Base-by-base conservation (phyloP, 2,329 filamentous ascomycete species). In the Ramularia endophylla region DNA sequence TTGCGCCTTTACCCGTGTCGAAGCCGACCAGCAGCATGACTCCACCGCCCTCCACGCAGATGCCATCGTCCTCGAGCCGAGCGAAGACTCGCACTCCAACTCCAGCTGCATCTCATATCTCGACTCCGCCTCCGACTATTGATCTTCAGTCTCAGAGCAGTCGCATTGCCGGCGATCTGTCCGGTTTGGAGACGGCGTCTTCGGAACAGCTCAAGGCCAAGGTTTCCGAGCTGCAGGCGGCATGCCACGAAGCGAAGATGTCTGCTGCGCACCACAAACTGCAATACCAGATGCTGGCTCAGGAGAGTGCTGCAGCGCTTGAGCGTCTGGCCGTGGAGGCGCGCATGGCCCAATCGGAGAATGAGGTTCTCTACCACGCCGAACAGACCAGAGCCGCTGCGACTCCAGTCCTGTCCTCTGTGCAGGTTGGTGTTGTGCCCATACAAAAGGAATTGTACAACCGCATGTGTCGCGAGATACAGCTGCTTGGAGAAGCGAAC, bases 311-410 rank as follows among this genome's bases (percentile, higher is more conserved):
- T 36, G 87, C 94, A 53, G 83, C 88, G 20, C 78, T 87, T 8
- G 89, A 94, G 64, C 81, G 88, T 18, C 87, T 90, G 52, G 84
- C 82, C 27, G 89, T 95, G 4, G 90, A 95, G 64, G 85, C 94
- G 55, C 85, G 92, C 51, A 89, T 95, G 78, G 84, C 83, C n/a
- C 79, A 87, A 48, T 77, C 85, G 16, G 88, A 95, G 64, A 83
- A 94, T 15, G 85, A 95, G 47, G 85, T 89, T 9, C 70, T 95
- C 19, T 83, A 88, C 46, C 74, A 76, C 47, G 80, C 81, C 11
- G 85, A 92, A 58, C 77, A 84, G 59, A 38, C 77, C 76, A 38
- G 79, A 72, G 44, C 65, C 75, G 42, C 73, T 67, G 51, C 65
- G 66, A 5, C 71, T 68, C 15, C 69, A 5, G 39, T 48, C 8